Evolutionary conservation across 805 yeast species (phyloP), one percentile per base, ranked within the genome.

Genomic region (Pichia nakasei): DNA sequence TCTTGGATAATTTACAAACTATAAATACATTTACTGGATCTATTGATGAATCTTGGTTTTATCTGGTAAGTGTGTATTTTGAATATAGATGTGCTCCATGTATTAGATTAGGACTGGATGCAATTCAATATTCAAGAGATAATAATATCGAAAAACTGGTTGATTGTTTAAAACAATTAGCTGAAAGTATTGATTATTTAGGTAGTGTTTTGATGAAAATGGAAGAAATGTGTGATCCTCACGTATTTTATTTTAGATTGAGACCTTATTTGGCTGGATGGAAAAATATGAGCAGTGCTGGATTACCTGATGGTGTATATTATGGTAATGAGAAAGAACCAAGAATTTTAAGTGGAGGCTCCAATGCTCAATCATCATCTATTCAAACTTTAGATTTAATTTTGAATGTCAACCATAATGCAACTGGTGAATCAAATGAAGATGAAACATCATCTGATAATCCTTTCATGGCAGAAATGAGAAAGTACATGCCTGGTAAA

Each of bases 141-240:
- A 66, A 72, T 39, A 65, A 82, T 39, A 46, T 66, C 6, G 56
- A 55, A 0, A 52, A 52, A 4, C 76, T 80, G 9, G 66, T 68
- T 9, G 57, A 52, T 31, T 60, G 69, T 37, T 65, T 89, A 41
- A 85, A 85, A 57, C 60, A 56, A 32, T 63, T 89, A 43, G 95
- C 96, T 2, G 85, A 82, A 59, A 64, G 74, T 34, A 82, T 89
- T 42, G 95, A 85, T 57, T 66, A 69, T 46, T 66, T 91, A 51
- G 93, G 88, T 13, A 69, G 82, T 3, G 73, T 85, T 2, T 65
- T 91, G 52, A 76, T 81, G 76, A 73, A 75, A 53, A 84, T 89
- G 93, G 88, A 85, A 56, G 95, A 89, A 52, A 83, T 83, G 83
- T 86, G 96, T 62, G 96, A 88, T 57, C 97, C 97, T 3, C 94